Conservation (phyloP, 2,329 filamentous ascomycete species). For the Trichoderma afroharzianum region DNA sequence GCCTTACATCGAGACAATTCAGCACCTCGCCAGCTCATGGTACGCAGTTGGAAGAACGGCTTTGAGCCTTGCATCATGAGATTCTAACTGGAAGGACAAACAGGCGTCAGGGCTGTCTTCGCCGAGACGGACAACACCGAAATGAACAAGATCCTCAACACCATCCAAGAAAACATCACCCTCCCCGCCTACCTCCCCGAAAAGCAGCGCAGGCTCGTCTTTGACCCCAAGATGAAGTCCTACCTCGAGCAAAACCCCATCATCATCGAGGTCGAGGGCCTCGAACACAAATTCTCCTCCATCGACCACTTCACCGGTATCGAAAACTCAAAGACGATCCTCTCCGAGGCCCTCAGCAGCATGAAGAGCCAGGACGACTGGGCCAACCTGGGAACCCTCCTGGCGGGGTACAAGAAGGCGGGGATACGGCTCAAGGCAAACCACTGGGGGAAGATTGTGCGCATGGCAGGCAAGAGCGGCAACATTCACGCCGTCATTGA, state of each 20-base stretch:
- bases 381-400: conserved; percentile 48
- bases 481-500: conserved; percentile 48
- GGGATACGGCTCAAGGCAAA: conserved; percentile 34
- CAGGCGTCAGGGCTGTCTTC: conserved; percentile 43
- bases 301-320: conserved; percentile 41
- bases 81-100: conserved; percentile 14
- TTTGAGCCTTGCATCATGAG: background rate
- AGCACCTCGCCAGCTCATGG: conserved; percentile 30
- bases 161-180: conserved; percentile 57
- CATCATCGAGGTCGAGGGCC: conserved; percentile 55
- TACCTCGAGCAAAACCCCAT: conserved; percentile 53
- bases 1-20: conserved; percentile 24
- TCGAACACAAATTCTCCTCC: conserved; percentile 50
- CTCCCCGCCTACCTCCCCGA: conserved; percentile 56
- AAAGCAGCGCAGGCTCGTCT: conserved; percentile 52
- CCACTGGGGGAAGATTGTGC: conserved; percentile 40
- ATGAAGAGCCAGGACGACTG: conserved; percentile 51
- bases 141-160: conserved; percentile 50
- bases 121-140: conserved; percentile 48
- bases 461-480: conserved; percentile 38
- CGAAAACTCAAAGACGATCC: conserved; percentile 39
- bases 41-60: conserved; percentile 21
- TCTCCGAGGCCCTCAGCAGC: conserved; percentile 37
- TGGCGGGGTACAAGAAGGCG: conserved; percentile 48
- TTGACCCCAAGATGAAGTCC: conserved; percentile 43